Percentiles rank a stretch among this genome's conserved stretches.
phyloP scores from a whole-genome alignment of 768 basidiomycete genomes.

The Gyrodon lividus region DNA sequence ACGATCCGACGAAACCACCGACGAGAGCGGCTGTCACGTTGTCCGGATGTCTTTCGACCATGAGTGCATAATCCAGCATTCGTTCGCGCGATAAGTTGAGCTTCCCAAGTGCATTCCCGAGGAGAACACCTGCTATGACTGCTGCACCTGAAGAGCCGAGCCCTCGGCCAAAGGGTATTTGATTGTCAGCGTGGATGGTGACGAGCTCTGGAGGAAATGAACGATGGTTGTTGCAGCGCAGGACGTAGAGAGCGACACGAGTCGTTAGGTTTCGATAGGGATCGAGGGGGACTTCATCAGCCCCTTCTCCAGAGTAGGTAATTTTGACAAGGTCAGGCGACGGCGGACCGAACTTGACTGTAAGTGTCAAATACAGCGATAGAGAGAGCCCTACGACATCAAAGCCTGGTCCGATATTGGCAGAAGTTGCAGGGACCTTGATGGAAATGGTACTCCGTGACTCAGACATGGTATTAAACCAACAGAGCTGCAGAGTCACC shows the following conservation, averaged over 20 bases:
- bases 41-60: constrained; percentile 99
- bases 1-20: constrained; percentile 96
- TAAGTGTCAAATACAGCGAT: constrained; percentile 78
- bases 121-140: constrained; percentile 94
- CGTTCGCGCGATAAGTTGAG: constrained; percentile 68
- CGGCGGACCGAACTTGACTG: constrained; percentile 46
- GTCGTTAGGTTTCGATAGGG: constrained; percentile 97
- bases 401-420: constrained; percentile 98
- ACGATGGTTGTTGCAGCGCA: constrained; percentile 80
- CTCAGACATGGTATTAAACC: constrained; percentile 21
- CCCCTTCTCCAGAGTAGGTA: constrained; percentile 85
- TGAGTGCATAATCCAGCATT: constrained; percentile 92
- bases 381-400: constrained; percentile 99
- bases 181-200: constrained; percentile 76
- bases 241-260: constrained; percentile 94
- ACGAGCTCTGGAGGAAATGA: constrained; percentile 73
- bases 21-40: constrained; percentile 97
- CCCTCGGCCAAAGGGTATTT: constrained; percentile 97
- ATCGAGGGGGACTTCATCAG: constrained; percentile 86
- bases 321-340: constrained; percentile 57
- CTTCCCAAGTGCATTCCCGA: constrained; percentile 80
- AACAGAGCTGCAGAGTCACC: constrained; percentile 2
- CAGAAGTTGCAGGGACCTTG: constrained; percentile 93
- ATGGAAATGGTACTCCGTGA: constrained; percentile 54
- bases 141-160: constrained; percentile 97